Evolutionary conservation across 139 green algal genomes (phyloP), one percentile per base, ranked within the genome.

Genomic region (Closterium sp.): DNA sequence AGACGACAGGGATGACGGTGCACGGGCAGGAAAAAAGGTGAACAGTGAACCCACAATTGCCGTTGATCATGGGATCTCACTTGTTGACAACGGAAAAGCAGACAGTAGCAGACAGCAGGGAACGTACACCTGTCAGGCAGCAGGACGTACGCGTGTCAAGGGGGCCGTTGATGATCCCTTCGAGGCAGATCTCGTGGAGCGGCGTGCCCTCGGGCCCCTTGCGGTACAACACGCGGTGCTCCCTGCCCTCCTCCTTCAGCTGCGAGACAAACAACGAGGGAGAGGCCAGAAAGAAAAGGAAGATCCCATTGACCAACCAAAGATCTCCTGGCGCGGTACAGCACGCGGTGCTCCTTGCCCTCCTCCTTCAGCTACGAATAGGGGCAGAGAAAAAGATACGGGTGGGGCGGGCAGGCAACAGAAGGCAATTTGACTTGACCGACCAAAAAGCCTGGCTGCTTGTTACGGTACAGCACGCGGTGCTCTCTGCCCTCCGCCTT

Each of bases 321-420:
- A n/a, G n/a, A n/a, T n/a, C n/a, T n/a, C n/a, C n/a, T n/a, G n/a
- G n/a, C n/a, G 43, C 90, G 55, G n/a, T 92, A 92, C 84, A 92
- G 33, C 32, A 92, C 90, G 7, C 84, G 85, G 28, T 86, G 81
- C 6, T 32, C n/a, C 32, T 30, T 87, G 19, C 16, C 90, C 32
- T 92, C 84, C n/a, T 89, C 90, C 90, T 89, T 89, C 4, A 92
- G 5, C 89, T 92, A 69, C 84, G 35, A n/a, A n/a, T n/a, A n/a
- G n/a, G n/a, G 31, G n/a, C n/a, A n/a, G n/a, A n/a, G n/a, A n/a
- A n/a, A n/a, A n/a, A n/a, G n/a, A n/a, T n/a, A n/a, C n/a, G n/a
- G n/a, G n/a, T n/a, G n/a, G n/a, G n/a, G n/a, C n/a, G n/a, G n/a
- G n/a, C n/a, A n/a, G n/a, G n/a, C n/a, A n/a, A n/a, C n/a, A n/a